A percentile compares a stretch with the other conserved stretches of the same genome.
phyloP scores from a whole-genome alignment of 192 early-diverging fungal genomes.

The Linnemannia zychae region DNA sequence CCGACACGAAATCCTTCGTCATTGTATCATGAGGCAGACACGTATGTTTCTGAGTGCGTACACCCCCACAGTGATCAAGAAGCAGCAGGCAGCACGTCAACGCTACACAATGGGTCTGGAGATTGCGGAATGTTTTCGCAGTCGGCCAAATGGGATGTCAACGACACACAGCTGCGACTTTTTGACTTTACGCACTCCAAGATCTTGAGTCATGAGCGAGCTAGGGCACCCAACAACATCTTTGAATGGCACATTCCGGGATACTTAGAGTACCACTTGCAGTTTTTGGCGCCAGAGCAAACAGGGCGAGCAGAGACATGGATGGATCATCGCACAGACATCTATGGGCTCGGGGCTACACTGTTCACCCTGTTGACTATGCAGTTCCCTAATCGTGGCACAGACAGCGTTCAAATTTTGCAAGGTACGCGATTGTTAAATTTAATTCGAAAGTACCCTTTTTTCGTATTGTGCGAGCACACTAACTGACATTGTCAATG shows the following conservation, averaged over 20 bases:
- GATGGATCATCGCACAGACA: constrained; percentile 56
- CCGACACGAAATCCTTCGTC: constrained; percentile 15
- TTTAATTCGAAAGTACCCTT: neutral
- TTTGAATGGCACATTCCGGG: constrained; percentile 53
- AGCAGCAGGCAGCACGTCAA: neutral
- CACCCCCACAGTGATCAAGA: neutral
- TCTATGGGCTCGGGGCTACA: constrained; percentile 43
- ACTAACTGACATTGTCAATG: neutral
- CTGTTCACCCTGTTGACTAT: constrained; percentile 45
- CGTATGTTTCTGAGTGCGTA: neutral
- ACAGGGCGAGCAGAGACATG: constrained; percentile 54
- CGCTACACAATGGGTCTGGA: neutral
- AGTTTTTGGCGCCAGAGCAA: constrained; percentile 49
- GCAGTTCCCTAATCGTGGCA: constrained; percentile 52
- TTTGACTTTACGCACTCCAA: constrained; percentile 53
- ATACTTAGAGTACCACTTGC: constrained; percentile 46
- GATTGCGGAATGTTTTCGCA: neutral
- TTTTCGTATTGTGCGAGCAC: neutral
- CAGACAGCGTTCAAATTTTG: constrained; percentile 48
- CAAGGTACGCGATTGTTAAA: constrained; percentile 30
- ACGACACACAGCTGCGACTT: constrained; percentile 38
- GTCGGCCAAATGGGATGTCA: constrained; percentile 17
- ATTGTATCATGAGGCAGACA: constrained; percentile 22
- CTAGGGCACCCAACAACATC: constrained; percentile 48
- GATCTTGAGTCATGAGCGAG: constrained; percentile 51